A percentile compares a stretch with the other conserved stretches of the same genome.
Conservation (phyloP, 2,329 filamentous ascomycete genomes). For the Parastagonospora nodorum region DNA sequence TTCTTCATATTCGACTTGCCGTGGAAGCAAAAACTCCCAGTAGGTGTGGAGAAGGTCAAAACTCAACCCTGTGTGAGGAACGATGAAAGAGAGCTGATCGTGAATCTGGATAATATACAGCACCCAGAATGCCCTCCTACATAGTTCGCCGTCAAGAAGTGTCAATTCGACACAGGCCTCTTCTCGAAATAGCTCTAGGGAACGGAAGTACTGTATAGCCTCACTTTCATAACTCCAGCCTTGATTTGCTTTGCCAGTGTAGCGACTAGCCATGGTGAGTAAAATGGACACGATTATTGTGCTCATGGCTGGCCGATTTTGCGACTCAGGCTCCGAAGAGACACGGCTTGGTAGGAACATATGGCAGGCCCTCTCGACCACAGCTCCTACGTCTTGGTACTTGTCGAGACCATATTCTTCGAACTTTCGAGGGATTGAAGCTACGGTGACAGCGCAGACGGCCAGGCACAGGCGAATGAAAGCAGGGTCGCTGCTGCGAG, state of each 20-base stretch:
- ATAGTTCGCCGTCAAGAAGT: constrained; percentile 12
- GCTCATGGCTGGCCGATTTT: constrained; percentile 12
- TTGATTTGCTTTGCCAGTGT: constrained; percentile 15
- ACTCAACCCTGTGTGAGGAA: constrained; percentile 20
- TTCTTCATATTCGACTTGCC: constrained; percentile 10
- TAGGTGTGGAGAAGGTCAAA: constrained; percentile 18
- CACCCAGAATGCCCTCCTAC: constrained; percentile 20
- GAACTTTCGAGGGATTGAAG: constrained; percentile 18
- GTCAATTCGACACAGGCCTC: constrained; percentile 11
- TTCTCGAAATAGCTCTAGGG: constrained; percentile 15
- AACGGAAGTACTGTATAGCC: constrained; percentile 18
- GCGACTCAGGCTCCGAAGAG: constrained; percentile 10
- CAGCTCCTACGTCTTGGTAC: constrained; percentile 9
- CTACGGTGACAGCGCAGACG: constrained; percentile 16
- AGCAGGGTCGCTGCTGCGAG: constrained; percentile 7
- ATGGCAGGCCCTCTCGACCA: constrained; percentile 19
- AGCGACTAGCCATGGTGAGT: constrained; percentile 17
- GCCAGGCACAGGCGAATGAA: constrained; percentile 19
- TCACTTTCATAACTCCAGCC: constrained; percentile 21
- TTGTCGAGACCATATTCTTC: constrained; percentile 5
- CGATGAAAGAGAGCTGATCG: constrained; percentile 20
- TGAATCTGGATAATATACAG: constrained; percentile 23
- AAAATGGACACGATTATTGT: constrained; percentile 15
- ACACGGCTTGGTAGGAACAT: constrained; percentile 15
- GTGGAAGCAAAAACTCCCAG: constrained; percentile 18